Evolutionary conservation across 495 filamentous ascomycete species (phyloP).

Genomic region (Hypoxylon subgilvum): DNA sequence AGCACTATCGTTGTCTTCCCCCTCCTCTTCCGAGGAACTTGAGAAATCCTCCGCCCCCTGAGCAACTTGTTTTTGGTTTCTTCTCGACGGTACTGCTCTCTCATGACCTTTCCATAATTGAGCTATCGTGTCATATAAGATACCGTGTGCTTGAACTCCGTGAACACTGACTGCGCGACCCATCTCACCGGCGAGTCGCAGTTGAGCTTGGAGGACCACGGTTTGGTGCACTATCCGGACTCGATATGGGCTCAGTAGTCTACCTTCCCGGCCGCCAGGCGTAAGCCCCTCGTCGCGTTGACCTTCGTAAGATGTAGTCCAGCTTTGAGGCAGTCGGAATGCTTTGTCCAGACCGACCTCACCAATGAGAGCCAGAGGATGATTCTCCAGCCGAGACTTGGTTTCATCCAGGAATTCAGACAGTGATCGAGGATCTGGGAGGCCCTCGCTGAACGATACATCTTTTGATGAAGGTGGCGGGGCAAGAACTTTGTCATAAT

Average conservation of each 20-base stretch:
- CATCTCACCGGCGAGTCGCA: slow-evolving; percentile 84
- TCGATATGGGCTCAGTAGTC: slow-evolving; percentile 71
- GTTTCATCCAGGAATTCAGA: slow-evolving; percentile 70
- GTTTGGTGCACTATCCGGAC: slow-evolving; percentile 82
- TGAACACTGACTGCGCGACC: slow-evolving; percentile 83
- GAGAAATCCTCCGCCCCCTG: slow-evolving; percentile 56
- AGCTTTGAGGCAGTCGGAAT: slow-evolving; percentile 78
- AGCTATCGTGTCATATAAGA: slow-evolving; percentile 74
- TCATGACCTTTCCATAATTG: slow-evolving; percentile 85
- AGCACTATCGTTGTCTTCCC: slow-evolving; percentile 35
- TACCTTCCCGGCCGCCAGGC: slow-evolving; percentile 82
- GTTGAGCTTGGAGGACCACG: slow-evolving; percentile 75
- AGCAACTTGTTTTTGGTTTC: slow-evolving; percentile 58
- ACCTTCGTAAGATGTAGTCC: slow-evolving; percentile 46
- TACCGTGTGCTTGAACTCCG: slow-evolving; percentile 88
- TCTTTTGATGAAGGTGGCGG: slow-evolving; percentile 59
- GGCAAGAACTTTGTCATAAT: slow-evolving; percentile 75
- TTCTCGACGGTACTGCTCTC: slow-evolving; percentile 67
- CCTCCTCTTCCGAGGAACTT: slow-evolving; percentile 49
- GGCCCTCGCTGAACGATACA: slow-evolving; percentile 63
- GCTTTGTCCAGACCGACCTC: slow-evolving; percentile 88
- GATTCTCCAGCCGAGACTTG: slow-evolving; percentile 62
- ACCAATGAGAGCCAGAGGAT: slow-evolving; percentile 77
- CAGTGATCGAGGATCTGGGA: slow-evolving; percentile 75
- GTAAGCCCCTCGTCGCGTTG: slow-evolving; percentile 63